Conservation (phyloP, 192 early-diverging fungal genomes). For the Gigaspora rosea region DNA sequence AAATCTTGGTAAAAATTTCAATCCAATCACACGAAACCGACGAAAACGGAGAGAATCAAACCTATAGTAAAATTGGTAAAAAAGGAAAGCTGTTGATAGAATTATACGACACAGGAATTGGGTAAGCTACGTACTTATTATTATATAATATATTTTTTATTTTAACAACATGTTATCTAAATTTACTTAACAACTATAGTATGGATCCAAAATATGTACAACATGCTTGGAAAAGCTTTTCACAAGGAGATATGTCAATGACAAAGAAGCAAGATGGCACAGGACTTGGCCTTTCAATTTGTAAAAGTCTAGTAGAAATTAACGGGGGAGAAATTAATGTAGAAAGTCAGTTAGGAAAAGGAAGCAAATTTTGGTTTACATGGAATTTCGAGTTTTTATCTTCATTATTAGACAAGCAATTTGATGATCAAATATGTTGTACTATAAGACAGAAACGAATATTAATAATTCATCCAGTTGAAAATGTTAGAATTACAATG, state of each 20-base stretch:
- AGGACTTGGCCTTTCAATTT: no score
- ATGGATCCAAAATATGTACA: constrained; percentile 39
- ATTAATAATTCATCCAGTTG: no score
- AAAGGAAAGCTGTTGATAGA: constrained; percentile 51
- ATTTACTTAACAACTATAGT: constrained; percentile 49
- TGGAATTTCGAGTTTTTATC: not conserved
- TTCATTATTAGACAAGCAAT: not conserved
- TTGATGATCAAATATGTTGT: not conserved
- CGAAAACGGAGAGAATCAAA: not conserved
- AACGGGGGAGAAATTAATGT: no score
- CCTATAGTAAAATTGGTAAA: not conserved
- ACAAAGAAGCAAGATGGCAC: no score
- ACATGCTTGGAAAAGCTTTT: no score
- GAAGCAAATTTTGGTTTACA: no score
- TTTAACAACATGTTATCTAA: not conserved
- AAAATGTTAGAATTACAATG: no score
- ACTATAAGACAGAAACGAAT: constrained; percentile 4
- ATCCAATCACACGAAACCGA: not conserved
- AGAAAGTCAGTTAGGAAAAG: no score
- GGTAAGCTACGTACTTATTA: not conserved
- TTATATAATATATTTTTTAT: not conserved
- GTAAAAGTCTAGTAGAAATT: no score
- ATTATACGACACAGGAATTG: constrained; percentile 75
- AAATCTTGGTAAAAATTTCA: constrained; percentile 33
- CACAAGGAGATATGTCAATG: no score